Base-by-base conservation (phyloP, 2,329 filamentous ascomycete genomes). In the Colletotrichum theobromicola region DNA sequence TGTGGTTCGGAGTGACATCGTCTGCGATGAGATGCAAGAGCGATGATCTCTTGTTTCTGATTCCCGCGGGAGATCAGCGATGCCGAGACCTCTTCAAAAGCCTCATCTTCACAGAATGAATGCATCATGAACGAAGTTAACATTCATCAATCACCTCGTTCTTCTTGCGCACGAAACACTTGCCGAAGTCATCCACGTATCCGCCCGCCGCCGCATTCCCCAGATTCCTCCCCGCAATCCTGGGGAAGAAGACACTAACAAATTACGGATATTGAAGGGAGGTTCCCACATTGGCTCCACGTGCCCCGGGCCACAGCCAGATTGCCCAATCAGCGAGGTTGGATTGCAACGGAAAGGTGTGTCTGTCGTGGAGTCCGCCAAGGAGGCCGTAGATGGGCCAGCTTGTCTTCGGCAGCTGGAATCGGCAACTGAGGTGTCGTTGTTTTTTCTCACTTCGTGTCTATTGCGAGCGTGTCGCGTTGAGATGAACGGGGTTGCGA, bases 181-280 rank as follows among this genome's bases (percentile, higher is more conserved):
- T n/a, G 53, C 12, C 9, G 46, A 57, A 7, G 21, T 42, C 30
- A 57, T 57, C 42, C 15, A 46, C 8, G 26, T 15, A 26, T 62
- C 42, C 46, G 68, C 42, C 42, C 21, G 28, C 5, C 5, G 18
- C 16, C 53, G 55, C 35, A n/a, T 72, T 64, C 72, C 72, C 72
- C 72, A 50, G 68, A 58, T 74, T 72, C 57, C 32, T 32, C 71
- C 68, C 72, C 72, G 55, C 72, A 74, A 67, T 72, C 68, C 72
- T 46, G 72, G 72, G 72, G 72, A 63, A 72, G 4, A 46, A 24
- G 42, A 64, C 4, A 46, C n/a, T 30, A 66, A 30, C 12, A n/a
- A 57, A 55, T 26, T 9, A 63, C 10, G n/a, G 13, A 37, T 10
- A 50, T 26, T 61, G 67, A 72, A 62, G 62, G 68, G 16, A 7